phyloP scores from a whole-genome alignment of 1,284 basidiomycete species.

The Pseudozyma thailandica region DNA sequence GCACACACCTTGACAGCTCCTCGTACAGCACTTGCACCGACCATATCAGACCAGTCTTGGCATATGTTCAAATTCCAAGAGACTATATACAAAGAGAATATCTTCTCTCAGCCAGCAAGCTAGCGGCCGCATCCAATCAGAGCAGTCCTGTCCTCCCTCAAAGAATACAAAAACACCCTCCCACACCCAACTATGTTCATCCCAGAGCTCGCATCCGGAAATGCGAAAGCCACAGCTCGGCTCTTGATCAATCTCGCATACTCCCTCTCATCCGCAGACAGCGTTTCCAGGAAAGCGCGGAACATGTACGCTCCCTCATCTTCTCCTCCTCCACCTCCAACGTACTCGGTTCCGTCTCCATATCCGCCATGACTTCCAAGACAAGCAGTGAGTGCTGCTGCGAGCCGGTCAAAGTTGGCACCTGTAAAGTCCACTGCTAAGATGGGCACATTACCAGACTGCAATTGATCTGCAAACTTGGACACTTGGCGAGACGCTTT shows the following conservation, averaged over 20 bases:
- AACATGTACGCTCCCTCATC: constrained; percentile 50
- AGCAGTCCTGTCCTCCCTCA: constrained; percentile 49
- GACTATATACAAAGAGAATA: neutral
- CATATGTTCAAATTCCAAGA: too few relatives aligned
- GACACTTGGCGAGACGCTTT: constrained; percentile 54
- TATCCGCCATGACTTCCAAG: constrained; percentile 31
- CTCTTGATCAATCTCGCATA: constrained; percentile 50
- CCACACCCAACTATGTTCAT: constrained; percentile 25
- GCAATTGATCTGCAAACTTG: constrained; percentile 50
- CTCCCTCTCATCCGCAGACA: constrained; percentile 59
- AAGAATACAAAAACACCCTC: constrained; percentile 51
- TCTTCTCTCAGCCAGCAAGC: neutral
- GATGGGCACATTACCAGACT: constrained; percentile 55
- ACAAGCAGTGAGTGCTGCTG: constrained; percentile 46
- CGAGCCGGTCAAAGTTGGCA: constrained; percentile 46
- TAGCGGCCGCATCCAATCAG: constrained; percentile 45
- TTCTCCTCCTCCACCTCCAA: constrained; percentile 7
- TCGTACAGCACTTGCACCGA: too few relatives aligned
- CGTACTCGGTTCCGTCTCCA: constrained; percentile 3
- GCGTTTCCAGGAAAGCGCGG: constrained; percentile 46
- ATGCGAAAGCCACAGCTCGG: constrained; percentile 38
- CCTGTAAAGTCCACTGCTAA: constrained; percentile 59
- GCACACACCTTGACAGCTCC: too few relatives aligned
- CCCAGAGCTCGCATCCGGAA: constrained; percentile 34
- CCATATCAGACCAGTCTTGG: too few relatives aligned